These are phyloP conservation scores for Geotrichum klebahnii DNA, from an alignment of 1,139 yeast species.

Conservation along the genomic window DNA sequence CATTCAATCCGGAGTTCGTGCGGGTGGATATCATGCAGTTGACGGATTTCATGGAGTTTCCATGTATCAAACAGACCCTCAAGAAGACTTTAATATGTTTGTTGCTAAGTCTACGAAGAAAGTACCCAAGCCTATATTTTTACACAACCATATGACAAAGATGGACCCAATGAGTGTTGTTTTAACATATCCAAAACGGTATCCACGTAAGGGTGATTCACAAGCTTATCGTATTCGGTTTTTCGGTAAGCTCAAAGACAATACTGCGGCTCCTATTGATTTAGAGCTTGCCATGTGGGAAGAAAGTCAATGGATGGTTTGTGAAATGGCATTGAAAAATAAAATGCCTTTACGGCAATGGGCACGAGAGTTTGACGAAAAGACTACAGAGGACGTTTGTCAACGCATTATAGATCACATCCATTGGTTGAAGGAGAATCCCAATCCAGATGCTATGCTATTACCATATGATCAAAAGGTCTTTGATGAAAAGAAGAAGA, in stretches of 20 bases:
- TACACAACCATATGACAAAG: slow-evolving; percentile 65
- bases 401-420: slow-evolving; percentile 31
- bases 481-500: slow-evolving; percentile 8
- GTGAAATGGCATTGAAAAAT: slow-evolving; percentile 42
- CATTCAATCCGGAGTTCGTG: slow-evolving; percentile 55
- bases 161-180: slow-evolving; percentile 46
- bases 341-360: slow-evolving; percentile 48
- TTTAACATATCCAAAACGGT: neutral
- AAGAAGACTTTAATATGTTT: slow-evolving; percentile 46
- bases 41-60: slow-evolving; percentile 56
- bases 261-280: slow-evolving; percentile 49
- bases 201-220: slow-evolving; percentile 7
- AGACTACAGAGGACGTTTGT: slow-evolving; percentile 40
- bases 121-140: slow-evolving; percentile 49
- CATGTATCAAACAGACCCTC: slow-evolving; percentile 71
- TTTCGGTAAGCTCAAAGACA: slow-evolving; percentile 53
- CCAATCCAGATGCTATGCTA: slow-evolving; percentile 6
- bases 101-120: slow-evolving; percentile 26
- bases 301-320: slow-evolving; percentile 53
- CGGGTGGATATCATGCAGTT: slow-evolving; percentile 50
- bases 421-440: slow-evolving; percentile 31
- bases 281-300: slow-evolving; percentile 61
- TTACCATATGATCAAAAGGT: slow-evolving; percentile 13
- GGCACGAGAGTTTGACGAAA: slow-evolving; percentile 46
- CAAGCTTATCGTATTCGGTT: slow-evolving; percentile 28